Conservation (phyloP, 352 stramenopile genomes). For the Pelagophyceae sp. region DNA sequence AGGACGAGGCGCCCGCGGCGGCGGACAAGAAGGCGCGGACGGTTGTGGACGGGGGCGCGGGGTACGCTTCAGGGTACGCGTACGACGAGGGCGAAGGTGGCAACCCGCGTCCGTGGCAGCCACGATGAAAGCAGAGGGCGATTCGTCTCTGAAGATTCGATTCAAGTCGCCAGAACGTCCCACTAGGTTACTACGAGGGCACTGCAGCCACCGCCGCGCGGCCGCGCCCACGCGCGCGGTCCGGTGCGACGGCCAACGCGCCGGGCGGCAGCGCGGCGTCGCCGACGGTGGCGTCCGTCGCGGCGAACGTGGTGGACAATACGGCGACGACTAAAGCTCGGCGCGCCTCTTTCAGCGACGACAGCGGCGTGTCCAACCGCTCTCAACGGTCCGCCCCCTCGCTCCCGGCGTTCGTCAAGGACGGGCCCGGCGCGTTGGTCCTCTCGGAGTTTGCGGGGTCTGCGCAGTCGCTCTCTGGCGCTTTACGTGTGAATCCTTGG, state of each 20-base stretch:
- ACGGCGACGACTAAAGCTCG: too few relatives aligned
- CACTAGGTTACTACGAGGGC: too few relatives aligned
- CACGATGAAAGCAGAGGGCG: too few relatives aligned
- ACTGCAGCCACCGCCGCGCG: too few relatives aligned
- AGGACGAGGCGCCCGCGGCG: slow-evolving; percentile 18
- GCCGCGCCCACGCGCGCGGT: too few relatives aligned
- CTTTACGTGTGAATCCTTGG: slow-evolving; percentile 74
- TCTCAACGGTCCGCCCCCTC: too few relatives aligned
- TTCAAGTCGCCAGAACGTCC: too few relatives aligned
- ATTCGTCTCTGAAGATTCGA: too few relatives aligned
- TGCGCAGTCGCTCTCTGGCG: slow-evolving; percentile 68
- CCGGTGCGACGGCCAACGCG: slow-evolving; percentile 33
- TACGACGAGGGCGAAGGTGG: not conserved
- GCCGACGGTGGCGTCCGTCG: too few relatives aligned
- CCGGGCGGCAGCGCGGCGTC: too few relatives aligned
- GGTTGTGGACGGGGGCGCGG: not conserved
- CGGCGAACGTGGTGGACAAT: too few relatives aligned
- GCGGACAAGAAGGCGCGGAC: not conserved
- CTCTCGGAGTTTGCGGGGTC: slow-evolving; percentile 74
- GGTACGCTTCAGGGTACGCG: not conserved
- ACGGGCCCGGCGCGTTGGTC: slow-evolving; percentile 65
- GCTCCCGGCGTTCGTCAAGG: slow-evolving; percentile 15
- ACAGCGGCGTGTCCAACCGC: slow-evolving; percentile 8
- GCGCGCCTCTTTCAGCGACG: not conserved
- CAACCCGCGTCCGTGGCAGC: too few relatives aligned